Evolutionary conservation across 2,329 filamentous ascomycete species (phyloP).

Genomic region (Cercospora sojina): DNA sequence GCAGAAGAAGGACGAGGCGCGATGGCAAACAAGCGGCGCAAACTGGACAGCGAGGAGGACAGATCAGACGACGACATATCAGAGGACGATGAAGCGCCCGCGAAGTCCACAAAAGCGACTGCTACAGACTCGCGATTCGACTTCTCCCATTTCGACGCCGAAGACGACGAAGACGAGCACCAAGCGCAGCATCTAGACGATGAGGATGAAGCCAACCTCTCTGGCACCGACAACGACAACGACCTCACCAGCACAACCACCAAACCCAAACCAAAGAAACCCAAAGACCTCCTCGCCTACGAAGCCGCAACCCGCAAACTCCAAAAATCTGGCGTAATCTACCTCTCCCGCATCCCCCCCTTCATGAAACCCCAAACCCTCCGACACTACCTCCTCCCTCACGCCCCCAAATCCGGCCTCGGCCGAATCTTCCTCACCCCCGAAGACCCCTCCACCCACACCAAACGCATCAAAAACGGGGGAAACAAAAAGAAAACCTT

Average conservation of each 20-base stretch:
- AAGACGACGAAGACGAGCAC: constrained; percentile 32
- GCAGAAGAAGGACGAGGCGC: constrained; percentile 66
- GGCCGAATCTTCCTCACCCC: constrained; percentile 78
- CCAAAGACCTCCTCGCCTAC: constrained; percentile 65
- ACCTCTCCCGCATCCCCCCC: constrained; percentile 78
- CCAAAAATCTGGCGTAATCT: constrained; percentile 75
- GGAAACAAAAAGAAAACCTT: constrained; percentile 83
- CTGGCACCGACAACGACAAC: constrained; percentile 17
- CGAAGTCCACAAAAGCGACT: background rate
- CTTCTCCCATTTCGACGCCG: constrained; percentile 15
- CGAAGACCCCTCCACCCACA: constrained; percentile 66
- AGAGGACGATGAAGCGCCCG: constrained; percentile 24
- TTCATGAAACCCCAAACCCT: constrained; percentile 85
- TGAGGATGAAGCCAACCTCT: constrained; percentile 24
- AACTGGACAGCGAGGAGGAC: constrained; percentile 50
- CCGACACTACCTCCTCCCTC: constrained; percentile 70
- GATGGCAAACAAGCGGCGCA: constrained; percentile 61
- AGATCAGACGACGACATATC: constrained; percentile 26
- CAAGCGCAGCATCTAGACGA: background rate
- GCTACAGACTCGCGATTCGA: constrained; percentile 20
- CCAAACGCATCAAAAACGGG: constrained; percentile 66
- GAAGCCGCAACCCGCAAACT: constrained; percentile 63
- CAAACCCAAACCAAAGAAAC: constrained; percentile 25
- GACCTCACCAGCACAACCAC: background rate
- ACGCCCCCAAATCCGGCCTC: constrained; percentile 60